Evolutionary conservation across 441 rosid species (phyloP).

Genomic region (Melastoma candidum): DNA sequence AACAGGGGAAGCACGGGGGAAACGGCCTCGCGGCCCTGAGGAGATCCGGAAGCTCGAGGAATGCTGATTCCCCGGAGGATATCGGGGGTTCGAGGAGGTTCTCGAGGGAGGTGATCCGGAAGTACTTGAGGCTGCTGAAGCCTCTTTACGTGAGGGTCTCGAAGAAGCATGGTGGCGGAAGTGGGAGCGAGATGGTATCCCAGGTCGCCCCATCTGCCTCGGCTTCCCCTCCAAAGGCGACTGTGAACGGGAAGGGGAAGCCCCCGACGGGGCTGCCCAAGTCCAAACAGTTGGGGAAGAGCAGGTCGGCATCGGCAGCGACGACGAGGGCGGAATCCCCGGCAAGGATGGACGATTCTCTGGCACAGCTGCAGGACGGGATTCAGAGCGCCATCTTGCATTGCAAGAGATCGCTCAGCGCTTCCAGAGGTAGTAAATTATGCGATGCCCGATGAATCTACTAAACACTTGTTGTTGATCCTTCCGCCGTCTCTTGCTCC

Average conservation of each 20-base stretch:
- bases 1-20: slow-evolving; percentile 12
- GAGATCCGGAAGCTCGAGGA: slow-evolving; percentile 14
- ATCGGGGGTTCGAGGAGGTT: slow-evolving; percentile 22
- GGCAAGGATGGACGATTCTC: slow-evolving; percentile 50
- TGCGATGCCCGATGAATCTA: no score
- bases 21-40: slow-evolving; percentile 16
- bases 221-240: slow-evolving; percentile 17
- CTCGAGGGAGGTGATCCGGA: slow-evolving; percentile 28
- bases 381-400: slow-evolving; percentile 64
- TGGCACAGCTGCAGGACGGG: slow-evolving; percentile 48
- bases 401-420: slow-evolving; percentile 54
- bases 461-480: no score
- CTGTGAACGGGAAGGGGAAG: slow-evolving; percentile 23
- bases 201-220: slow-evolving; percentile 20
- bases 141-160: slow-evolving; percentile 33
- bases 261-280: slow-evolving; percentile 22
- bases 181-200: slow-evolving; percentile 12
- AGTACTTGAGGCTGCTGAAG: slow-evolving; percentile 39
- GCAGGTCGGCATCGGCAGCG: slow-evolving; percentile 44
- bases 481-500: no score
- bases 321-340: slow-evolving; percentile 19
- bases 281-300: slow-evolving; percentile 47
- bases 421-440: slow-evolving; percentile 32
- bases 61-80: slow-evolving; percentile 8
- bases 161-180: slow-evolving; percentile 15